phyloP scores from a whole-genome alignment of 164 flowering plant species.

The Brasenia schreberi region DNA sequence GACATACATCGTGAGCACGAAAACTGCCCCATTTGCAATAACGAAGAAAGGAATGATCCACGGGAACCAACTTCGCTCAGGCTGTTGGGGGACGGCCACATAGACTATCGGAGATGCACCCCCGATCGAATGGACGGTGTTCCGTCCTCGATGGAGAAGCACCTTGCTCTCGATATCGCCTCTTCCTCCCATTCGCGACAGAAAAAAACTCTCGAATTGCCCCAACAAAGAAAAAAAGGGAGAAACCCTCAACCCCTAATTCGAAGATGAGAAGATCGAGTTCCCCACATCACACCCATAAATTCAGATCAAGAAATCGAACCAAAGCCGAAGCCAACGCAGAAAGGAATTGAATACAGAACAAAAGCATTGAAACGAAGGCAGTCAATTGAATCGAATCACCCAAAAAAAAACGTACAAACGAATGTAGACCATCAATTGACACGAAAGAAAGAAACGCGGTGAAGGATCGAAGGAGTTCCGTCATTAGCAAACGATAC shows the following conservation, averaged over 20 bases:
- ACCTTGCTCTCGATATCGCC: not conserved
- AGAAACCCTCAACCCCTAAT: not conserved
- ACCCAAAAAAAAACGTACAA: no score
- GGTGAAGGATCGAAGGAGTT: no score
- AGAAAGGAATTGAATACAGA: not conserved
- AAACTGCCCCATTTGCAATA: conserved; percentile 37
- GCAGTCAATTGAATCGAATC: not conserved
- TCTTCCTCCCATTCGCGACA: not conserved
- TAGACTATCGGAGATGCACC: not conserved
- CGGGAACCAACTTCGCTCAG: conserved; percentile 9
- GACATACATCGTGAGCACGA: conserved; percentile 44
- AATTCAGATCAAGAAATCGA: not conserved
- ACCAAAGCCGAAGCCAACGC: not conserved
- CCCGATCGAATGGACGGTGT: not conserved
- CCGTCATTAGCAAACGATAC: no score
- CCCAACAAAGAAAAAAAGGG: not conserved
- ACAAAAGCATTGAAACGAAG: not conserved
- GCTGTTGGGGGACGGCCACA: not conserved
- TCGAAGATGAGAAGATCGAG: not conserved
- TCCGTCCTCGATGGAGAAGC: not conserved
- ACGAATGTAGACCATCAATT: not conserved
- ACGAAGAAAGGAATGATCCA: conserved; percentile 62
- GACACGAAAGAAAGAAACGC: not conserved
- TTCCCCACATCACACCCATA: not conserved
- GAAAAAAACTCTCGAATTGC: no score